Conservation (phyloP, 2,329 filamentous ascomycete species). For the Sordariomycetes sp. region DNA sequence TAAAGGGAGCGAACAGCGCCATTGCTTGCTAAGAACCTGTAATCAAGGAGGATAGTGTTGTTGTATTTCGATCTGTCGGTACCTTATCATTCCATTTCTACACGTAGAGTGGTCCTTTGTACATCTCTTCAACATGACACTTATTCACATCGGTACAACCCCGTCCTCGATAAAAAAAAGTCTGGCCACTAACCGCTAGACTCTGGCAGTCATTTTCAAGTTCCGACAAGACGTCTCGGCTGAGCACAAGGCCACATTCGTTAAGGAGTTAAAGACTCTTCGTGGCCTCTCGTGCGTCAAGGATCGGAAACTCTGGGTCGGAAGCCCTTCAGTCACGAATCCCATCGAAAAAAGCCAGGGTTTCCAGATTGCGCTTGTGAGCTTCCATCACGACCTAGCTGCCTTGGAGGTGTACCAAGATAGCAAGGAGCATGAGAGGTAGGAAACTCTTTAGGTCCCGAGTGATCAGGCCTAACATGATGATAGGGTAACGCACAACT, state of each 20-base stretch:
- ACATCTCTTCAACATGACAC: no score
- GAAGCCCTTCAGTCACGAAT: constrained; percentile 36
- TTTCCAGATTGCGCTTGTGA: constrained; percentile 34
- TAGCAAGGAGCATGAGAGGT: neutral
- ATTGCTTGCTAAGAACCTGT: no score
- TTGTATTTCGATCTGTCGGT: no score
- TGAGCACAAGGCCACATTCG: constrained; percentile 28
- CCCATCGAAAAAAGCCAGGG: constrained; percentile 38
- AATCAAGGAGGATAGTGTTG: no score
- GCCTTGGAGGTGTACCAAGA: constrained; percentile 22
- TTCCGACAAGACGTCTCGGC: constrained; percentile 26
- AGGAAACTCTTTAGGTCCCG: neutral
- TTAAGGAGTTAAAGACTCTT: constrained; percentile 31
- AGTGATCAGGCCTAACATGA: neutral
- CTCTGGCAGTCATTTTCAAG: neutral
- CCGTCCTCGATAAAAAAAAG: no score
- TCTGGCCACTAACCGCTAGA: no score
- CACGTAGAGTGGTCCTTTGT: no score
- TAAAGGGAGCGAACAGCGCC: no score
- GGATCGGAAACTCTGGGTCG: constrained; percentile 31
- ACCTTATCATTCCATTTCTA: no score
- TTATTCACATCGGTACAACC: no score
- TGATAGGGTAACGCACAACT: constrained; percentile 32
- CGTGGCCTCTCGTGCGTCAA: constrained; percentile 33
- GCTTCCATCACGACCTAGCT: constrained; percentile 29